These are phyloP conservation scores for Trichoderma erinaceum DNA, from an alignment of 495 filamentous ascomycete species.

Conservation along the genomic window DNA sequence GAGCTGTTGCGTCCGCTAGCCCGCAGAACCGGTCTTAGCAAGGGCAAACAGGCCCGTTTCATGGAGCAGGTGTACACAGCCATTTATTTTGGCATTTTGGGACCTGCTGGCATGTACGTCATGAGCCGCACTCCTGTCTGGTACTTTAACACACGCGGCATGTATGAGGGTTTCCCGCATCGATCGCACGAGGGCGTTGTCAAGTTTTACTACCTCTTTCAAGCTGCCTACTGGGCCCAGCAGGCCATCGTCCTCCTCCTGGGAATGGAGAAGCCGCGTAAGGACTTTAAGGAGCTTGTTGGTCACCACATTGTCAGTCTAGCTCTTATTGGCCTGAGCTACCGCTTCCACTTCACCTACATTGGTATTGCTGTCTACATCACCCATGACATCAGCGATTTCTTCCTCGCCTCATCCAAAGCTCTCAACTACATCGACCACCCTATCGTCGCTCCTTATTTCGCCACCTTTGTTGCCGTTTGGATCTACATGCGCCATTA, in stretches of 20 bases:
- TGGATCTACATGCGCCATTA: slow-evolving; percentile 95
- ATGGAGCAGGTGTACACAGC: slow-evolving; percentile 98
- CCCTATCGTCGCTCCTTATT: slow-evolving; percentile 71
- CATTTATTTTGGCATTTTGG: slow-evolving; percentile 84
- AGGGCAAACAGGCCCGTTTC: slow-evolving; percentile 81
- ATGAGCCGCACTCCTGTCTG: slow-evolving; percentile 90
- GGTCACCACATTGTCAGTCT: slow-evolving; percentile 91
- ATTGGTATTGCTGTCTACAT: slow-evolving; percentile 97
- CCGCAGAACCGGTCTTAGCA: slow-evolving; percentile 59
- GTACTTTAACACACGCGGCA: slow-evolving; percentile 89
- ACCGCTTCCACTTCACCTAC: slow-evolving; percentile 96
- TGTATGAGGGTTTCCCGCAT: slow-evolving; percentile 92
- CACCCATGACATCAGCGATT: slow-evolving; percentile 92
- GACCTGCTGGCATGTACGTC: slow-evolving; percentile 83
- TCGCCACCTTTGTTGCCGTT: slow-evolving; percentile 68
- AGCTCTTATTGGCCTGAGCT: slow-evolving; percentile 80
- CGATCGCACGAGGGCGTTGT: slow-evolving; percentile 75
- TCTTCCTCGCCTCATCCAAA: slow-evolving; percentile 96
- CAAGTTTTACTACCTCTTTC: slow-evolving; percentile 95
- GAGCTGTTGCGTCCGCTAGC: slow-evolving; percentile 78
- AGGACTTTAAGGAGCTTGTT: slow-evolving; percentile 94
- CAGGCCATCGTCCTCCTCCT: slow-evolving; percentile 86
- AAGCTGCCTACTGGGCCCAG: slow-evolving; percentile 95
- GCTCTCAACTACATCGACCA: slow-evolving; percentile 88
- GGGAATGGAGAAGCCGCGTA: slow-evolving; percentile 88